Percentiles rank a stretch among this genome's conserved stretches.
These are phyloP conservation scores for Cyberlindnera meyerae DNA, from an alignment of 805 yeast species.

Conservation along the genomic window DNA sequence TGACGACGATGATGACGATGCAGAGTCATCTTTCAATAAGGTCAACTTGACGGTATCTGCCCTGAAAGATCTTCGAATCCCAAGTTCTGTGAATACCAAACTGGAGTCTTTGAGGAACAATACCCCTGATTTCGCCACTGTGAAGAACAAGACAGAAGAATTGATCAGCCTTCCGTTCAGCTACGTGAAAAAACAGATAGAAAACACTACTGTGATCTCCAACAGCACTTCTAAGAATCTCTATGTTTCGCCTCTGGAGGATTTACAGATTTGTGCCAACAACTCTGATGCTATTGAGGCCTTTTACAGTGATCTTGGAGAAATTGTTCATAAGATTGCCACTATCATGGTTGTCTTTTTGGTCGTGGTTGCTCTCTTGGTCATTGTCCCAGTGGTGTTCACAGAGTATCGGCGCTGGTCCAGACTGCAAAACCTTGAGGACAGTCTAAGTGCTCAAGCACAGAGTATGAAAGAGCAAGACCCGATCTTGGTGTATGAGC, in stretches of 20 bases:
- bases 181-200: conserved; percentile 37
- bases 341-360: conserved; percentile 37
- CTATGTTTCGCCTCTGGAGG: conserved; percentile 36
- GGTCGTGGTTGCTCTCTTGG: conserved; percentile 36
- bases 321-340: conserved; percentile 25
- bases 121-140: conserved; percentile 62
- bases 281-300: conserved; percentile 35
- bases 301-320: conserved; percentile 33
- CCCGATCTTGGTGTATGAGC: conserved; percentile 17
- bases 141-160: conserved; percentile 52
- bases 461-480: conserved; percentile 10
- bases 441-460: conserved; percentile 3
- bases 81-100: conserved; percentile 55
- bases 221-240: conserved; percentile 22
- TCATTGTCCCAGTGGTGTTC: conserved; percentile 40
- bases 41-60: conserved; percentile 56
- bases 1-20: conserved; percentile 30
- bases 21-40: conserved; percentile 31
- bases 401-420: conserved; percentile 46
- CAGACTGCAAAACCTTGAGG: conserved; percentile 34
- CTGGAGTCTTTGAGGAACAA: conserved; percentile 46
- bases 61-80: conserved; percentile 57
- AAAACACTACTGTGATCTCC: conserved; percentile 25
- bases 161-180: conserved; percentile 60
- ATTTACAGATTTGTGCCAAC: conserved; percentile 35